phyloP scores from a whole-genome alignment of 2,329 filamentous ascomycete genomes.

The Cladophialophora psammophila region DNA sequence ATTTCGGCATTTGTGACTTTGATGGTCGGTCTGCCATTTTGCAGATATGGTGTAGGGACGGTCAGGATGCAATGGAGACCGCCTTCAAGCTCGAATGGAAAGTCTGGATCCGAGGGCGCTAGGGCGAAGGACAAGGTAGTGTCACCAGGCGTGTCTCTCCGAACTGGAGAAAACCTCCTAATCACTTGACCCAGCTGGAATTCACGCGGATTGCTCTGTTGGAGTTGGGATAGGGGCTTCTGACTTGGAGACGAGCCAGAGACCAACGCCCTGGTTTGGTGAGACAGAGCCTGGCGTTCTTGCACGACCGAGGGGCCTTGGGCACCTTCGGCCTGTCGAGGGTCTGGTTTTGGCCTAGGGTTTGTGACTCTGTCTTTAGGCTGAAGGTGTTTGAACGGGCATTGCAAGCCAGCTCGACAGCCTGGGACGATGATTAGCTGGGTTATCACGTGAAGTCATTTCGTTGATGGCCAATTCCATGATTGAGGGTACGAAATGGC shows the following conservation, averaged over 20 bases:
- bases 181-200: conserved; percentile 79
- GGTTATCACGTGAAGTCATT: conserved; percentile 25
- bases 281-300: conserved; percentile 23
- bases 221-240: conserved; percentile 70
- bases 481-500: conserved; percentile 11
- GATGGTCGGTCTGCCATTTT: conserved; percentile 62
- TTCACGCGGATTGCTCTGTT: conserved; percentile 71
- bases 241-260: conserved; percentile 48
- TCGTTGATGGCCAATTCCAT: neutral
- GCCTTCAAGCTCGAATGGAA: conserved; percentile 75
- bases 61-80: conserved; percentile 71
- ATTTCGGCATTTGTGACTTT: conserved; percentile 74
- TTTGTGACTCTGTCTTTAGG: conserved; percentile 41
- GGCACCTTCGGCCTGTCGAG: conserved; percentile 33
- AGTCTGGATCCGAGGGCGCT: conserved; percentile 79
- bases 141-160: conserved; percentile 56
- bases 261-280: conserved; percentile 18
- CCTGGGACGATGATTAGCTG: conserved; percentile 45
- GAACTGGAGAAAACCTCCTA: conserved; percentile 66
- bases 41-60: conserved; percentile 71
- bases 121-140: conserved; percentile 70
- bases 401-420: conserved; percentile 61
- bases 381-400: conserved; percentile 56
- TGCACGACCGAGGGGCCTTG: conserved; percentile 23
- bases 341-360: conserved; percentile 36